Percentiles rank a stretch among this genome's conserved stretches.
phyloP scores from a whole-genome alignment of 768 basidiomycete genomes.

The Hericium erinaceus region DNA sequence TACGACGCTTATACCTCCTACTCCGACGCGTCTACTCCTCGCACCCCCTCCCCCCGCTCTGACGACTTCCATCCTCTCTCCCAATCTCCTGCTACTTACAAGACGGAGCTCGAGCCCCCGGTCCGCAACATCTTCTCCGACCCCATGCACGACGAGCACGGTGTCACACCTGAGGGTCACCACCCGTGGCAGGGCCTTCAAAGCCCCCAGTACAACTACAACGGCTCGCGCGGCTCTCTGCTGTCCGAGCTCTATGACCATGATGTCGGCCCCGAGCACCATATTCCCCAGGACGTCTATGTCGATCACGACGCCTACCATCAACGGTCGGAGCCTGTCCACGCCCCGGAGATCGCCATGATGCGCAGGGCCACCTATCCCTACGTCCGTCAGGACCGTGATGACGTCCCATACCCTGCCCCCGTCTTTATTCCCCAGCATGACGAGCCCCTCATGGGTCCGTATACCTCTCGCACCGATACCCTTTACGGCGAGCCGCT shows the following conservation, averaged over 20 bases:
- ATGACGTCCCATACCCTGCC: conserved; percentile 33
- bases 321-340: conserved; percentile 18
- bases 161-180: conserved; percentile 31
- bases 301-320: conserved; percentile 15
- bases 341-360: conserved; percentile 35
- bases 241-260: conserved; percentile 67
- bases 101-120: conserved; percentile 34
- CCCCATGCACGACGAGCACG: conserved; percentile 32
- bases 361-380: conserved; percentile 67
- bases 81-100: conserved; percentile 28
- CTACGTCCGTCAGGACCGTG: conserved; percentile 64
- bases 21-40: conserved; percentile 61
- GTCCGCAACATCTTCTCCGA: conserved; percentile 43
- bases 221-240: conserved; percentile 41
- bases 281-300: conserved; percentile 16
- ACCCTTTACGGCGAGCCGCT: conserved; percentile 33
- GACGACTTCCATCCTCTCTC: conserved; percentile 19
- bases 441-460: conserved; percentile 26
- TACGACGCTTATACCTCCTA: conserved; percentile 60
- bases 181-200: conserved; percentile 27
- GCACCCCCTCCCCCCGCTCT: conserved; percentile 58
- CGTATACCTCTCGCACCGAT: conserved; percentile 25
- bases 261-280: conserved; percentile 31
- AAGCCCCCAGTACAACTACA: conserved; percentile 22
- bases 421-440: conserved; percentile 36